phyloP scores from a whole-genome alignment of 202 grass and related monocot species.

The Brachypodium distachyon region DNA sequence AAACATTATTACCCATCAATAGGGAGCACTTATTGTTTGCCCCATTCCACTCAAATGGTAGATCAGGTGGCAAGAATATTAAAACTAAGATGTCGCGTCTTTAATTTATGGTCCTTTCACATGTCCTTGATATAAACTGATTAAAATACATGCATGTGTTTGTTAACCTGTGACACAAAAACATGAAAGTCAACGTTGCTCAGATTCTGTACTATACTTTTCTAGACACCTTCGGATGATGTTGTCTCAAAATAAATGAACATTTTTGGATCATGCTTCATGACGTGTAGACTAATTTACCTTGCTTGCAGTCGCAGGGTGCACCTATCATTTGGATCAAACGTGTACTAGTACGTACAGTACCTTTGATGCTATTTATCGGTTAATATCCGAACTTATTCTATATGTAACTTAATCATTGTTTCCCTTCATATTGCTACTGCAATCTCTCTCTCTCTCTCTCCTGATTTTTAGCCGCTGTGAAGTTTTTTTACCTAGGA shows the following conservation, averaged over 20 bases:
- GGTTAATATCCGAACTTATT: constrained; percentile 11
- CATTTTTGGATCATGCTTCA: not conserved
- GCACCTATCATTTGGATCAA: constrained; percentile 17
- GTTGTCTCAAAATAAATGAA: constrained; percentile 18
- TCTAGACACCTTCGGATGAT: not conserved
- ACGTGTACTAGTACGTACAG: too few species aligned
- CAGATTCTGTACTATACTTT: constrained; percentile 31
- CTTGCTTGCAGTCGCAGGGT: too few species aligned
- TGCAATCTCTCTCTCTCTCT: too few species aligned
- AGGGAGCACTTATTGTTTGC: not conserved
- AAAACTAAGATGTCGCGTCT: not conserved
- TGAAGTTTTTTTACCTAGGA: too few species aligned
- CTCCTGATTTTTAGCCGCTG: too few species aligned
- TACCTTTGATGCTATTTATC: constrained; percentile 5
- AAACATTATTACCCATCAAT: not conserved
- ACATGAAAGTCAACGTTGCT: not conserved
- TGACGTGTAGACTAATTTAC: constrained; percentile 21
- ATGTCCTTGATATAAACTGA: not conserved
- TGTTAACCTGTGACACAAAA: not conserved
- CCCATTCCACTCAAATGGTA: constrained; percentile 13
- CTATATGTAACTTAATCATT: too few species aligned
- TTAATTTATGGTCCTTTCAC: too few species aligned
- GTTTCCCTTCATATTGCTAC: too few species aligned
- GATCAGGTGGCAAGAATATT: not conserved
- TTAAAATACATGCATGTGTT: not conserved